Conservation (phyloP, 805 yeast species). For the Lipomyces yamadae region DNA sequence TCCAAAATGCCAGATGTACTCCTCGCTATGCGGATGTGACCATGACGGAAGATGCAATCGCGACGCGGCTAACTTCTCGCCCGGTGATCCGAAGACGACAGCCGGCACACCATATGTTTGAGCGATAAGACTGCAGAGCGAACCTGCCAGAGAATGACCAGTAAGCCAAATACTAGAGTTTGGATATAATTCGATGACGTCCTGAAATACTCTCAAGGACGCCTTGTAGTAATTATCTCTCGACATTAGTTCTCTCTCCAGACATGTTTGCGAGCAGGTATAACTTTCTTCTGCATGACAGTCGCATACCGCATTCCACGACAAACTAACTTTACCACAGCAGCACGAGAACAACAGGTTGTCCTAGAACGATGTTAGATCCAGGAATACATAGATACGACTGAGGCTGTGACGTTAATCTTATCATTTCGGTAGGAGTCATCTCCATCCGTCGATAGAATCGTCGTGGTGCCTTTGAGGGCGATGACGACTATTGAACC, state of each 20-base stretch:
- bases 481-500: constrained; percentile 71
- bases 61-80: constrained; percentile 80
- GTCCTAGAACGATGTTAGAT: constrained; percentile 50
- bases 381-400: not conserved
- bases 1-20: constrained; percentile 92
- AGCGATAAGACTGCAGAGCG: constrained; percentile 78
- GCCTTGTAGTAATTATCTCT: constrained; percentile 85
- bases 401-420: constrained; percentile 51
- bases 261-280: constrained; percentile 85
- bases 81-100: constrained; percentile 92
- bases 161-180: constrained; percentile 81
- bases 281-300: constrained; percentile 76
- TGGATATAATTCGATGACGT: constrained; percentile 72
- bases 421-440: constrained; percentile 85
- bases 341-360: constrained; percentile 91
- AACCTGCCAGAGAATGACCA: constrained; percentile 95
- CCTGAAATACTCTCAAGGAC: constrained; percentile 72
- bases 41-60: constrained; percentile 86
- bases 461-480: constrained; percentile 90
- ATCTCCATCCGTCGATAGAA: constrained; percentile 56
- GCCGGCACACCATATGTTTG: constrained; percentile 89
- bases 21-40: constrained; percentile 68
- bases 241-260: constrained; percentile 73
- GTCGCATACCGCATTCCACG: constrained; percentile 96
- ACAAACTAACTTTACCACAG: constrained; percentile 87